Conservation (phyloP, 768 basidiomycete species). For the Clitopilus passeckerianus region DNA sequence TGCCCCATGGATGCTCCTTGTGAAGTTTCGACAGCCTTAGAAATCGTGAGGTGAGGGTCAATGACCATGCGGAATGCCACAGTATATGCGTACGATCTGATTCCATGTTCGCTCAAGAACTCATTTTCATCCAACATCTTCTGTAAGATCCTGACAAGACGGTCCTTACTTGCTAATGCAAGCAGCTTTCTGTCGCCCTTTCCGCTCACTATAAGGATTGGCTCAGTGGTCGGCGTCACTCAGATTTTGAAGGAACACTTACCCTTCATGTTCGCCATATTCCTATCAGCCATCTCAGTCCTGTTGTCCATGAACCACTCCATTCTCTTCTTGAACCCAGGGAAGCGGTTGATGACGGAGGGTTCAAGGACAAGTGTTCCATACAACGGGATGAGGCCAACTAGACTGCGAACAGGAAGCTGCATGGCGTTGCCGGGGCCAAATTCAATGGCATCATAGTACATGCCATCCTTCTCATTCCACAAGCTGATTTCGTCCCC, state of each 20-base stretch:
- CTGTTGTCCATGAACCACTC: slow-evolving; percentile 98
- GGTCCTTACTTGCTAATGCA: slow-evolving; percentile 88
- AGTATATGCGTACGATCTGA: slow-evolving; percentile 73
- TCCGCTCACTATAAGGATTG: slow-evolving; percentile 39
- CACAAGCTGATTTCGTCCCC: slow-evolving; percentile 80
- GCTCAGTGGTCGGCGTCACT: background rate
- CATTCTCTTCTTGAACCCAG: slow-evolving; percentile 97
- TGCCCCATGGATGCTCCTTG: slow-evolving; percentile 90
- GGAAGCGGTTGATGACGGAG: slow-evolving; percentile 81
- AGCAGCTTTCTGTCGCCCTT: slow-evolving; percentile 84
- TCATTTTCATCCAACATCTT: slow-evolving; percentile 98
- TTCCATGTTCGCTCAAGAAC: slow-evolving; percentile 93
- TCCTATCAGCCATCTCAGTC: slow-evolving; percentile 80
- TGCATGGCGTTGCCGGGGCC: slow-evolving; percentile 80
- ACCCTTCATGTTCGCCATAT: slow-evolving; percentile 97
- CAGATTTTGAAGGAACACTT: slow-evolving; percentile 6
- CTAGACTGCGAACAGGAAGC: slow-evolving; percentile 88
- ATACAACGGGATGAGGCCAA: slow-evolving; percentile 96
- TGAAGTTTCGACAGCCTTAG: slow-evolving; percentile 82
- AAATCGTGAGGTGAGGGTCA: background rate
- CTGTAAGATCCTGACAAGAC: slow-evolving; percentile 81
- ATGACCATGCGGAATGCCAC: background rate
- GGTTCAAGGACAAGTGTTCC: slow-evolving; percentile 94
- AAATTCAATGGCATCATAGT: slow-evolving; percentile 96
- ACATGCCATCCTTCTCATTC: slow-evolving; percentile 97